These are phyloP conservation scores for Cornus controversa DNA, from an alignment of 148 eudicot genomes.

Conservation along the genomic window DNA sequence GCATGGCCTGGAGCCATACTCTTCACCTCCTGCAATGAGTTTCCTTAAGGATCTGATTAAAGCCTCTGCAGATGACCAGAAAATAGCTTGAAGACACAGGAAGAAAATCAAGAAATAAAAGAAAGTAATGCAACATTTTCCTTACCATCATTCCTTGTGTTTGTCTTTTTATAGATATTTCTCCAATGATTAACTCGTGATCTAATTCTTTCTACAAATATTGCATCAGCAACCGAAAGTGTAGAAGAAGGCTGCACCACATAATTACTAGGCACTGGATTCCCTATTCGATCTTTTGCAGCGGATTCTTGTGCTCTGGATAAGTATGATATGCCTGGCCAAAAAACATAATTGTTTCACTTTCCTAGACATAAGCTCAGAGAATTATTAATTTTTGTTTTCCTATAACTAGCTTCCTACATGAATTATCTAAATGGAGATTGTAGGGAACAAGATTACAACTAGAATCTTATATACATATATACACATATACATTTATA, in stretches of 20 bases:
- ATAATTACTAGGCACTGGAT: conserved; percentile 32
- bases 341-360: background rate
- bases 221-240: conserved; percentile 70
- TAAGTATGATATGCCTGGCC: conserved; percentile 86
- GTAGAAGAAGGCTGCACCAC: conserved; percentile 34
- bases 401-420: background rate
- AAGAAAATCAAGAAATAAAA: conserved; percentile 12
- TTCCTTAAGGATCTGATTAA: conserved; percentile 70
- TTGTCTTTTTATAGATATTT: conserved; percentile 52
- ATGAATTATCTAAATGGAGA: background rate
- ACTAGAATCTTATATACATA: no score
- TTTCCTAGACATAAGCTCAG: background rate
- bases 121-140: conserved; percentile 12
- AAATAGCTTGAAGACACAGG: conserved; percentile 11
- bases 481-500: no score
- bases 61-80: conserved; percentile 50
- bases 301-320: conserved; percentile 84
- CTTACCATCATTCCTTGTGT: conserved; percentile 52
- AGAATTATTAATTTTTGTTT: background rate
- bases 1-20: conserved; percentile 79
- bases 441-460: background rate
- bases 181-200: conserved; percentile 70
- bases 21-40: conserved; percentile 57
- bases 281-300: conserved; percentile 44
- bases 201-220: conserved; percentile 69